Conservation (phyloP, 257 asterid genomes). For the Plantago elongata region DNA sequence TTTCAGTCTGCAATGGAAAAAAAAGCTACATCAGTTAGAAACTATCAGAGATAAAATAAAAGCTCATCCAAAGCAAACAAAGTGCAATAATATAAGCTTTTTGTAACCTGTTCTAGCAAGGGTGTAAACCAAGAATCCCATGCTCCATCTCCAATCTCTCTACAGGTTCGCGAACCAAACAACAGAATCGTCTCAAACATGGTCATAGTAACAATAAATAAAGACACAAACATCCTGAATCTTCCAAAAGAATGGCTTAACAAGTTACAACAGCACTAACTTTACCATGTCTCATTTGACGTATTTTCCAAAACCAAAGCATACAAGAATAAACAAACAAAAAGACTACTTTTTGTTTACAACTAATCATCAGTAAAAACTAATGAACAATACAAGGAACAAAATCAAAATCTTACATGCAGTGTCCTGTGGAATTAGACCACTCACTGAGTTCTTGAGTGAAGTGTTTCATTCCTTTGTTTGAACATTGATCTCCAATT, state of each 20-base stretch:
- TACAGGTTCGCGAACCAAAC: conserved; percentile 19
- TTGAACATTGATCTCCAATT: conserved; percentile 88
- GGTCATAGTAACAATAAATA: background rate
- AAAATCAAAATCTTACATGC: conserved; percentile 44
- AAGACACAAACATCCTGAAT: background rate
- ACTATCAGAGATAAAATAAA: conserved; percentile 9
- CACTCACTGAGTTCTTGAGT: conserved; percentile 59
- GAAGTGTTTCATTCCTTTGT: conserved; percentile 64
- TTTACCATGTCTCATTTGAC: background rate
- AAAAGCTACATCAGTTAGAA: conserved; percentile 22
- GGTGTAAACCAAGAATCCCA: conserved; percentile 98
- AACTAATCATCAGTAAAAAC: background rate
- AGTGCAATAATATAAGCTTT: background rate
- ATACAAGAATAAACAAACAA: background rate
- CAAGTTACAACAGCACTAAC: too few relatives aligned
- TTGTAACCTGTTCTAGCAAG: conserved; percentile 61
- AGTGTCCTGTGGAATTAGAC: conserved; percentile 67
- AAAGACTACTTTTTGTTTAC: background rate
- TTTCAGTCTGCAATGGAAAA: conserved; percentile 61
- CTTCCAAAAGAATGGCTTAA: too few relatives aligned
- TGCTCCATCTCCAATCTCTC: conserved; percentile 87
- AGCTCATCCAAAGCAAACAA: conserved; percentile 4
- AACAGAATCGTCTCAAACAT: background rate
- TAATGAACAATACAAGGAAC: background rate
- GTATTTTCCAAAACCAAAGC: background rate